Evolutionary conservation across 1,284 basidiomycete genomes (phyloP).

Genomic region (Apiotrichum brassicae): DNA sequence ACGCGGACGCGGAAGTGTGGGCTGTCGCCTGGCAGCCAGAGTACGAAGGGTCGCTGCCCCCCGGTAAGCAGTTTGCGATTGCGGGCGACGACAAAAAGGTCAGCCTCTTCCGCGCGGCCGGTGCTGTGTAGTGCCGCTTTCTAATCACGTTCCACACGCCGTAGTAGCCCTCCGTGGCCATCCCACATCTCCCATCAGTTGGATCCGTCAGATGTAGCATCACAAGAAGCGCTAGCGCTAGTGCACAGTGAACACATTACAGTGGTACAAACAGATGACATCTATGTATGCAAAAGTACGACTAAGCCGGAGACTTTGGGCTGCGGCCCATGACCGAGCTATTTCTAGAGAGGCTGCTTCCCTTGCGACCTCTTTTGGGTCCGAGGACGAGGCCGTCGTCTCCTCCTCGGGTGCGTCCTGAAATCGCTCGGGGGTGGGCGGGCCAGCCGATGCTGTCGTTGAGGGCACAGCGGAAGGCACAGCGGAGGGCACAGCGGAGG

Average conservation of each 20-base stretch:
- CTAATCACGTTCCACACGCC: no score
- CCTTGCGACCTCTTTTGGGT: background rate
- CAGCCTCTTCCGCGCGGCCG: constrained; percentile 54
- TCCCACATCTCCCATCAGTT: no score
- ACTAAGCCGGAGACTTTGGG: background rate
- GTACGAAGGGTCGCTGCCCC: constrained; percentile 52
- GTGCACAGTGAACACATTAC: no score
- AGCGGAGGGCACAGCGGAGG: no score
- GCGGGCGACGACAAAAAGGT: constrained; percentile 74
- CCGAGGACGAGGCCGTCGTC: constrained; percentile 5
- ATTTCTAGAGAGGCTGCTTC: background rate
- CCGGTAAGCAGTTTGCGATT: constrained; percentile 60
- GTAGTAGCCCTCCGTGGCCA: no score
- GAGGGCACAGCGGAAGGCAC: no score
- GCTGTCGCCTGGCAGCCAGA: constrained; percentile 71
- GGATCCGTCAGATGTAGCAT: no score
- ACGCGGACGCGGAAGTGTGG: constrained; percentile 78
- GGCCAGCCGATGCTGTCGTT: no score
- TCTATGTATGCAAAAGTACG: background rate
- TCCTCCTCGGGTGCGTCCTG: constrained; percentile 9
- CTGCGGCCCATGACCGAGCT: constrained; percentile 1
- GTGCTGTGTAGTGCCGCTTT: constrained; percentile 13
- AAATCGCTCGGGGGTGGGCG: constrained; percentile 2
- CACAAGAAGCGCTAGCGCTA: no score
- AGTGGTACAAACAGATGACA: background rate